A percentile compares a stretch with the other conserved stretches of the same genome.
Evolutionary conservation across 2,329 filamentous ascomycete genomes (phyloP).

Genomic region (Boeremia lycopersici): DNA sequence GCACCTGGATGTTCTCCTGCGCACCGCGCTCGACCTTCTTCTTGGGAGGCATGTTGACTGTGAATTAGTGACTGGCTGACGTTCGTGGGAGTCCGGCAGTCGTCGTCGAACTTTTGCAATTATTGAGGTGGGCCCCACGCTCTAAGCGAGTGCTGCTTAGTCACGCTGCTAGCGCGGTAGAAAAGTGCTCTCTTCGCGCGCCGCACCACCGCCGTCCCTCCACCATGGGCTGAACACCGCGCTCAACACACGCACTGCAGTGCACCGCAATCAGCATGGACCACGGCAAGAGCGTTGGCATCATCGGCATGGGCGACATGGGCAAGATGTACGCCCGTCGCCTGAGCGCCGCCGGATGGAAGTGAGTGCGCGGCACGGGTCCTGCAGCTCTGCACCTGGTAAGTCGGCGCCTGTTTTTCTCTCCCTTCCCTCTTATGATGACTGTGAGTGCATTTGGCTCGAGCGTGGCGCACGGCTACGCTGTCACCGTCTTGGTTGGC

Average conservation of each 20-base stretch:
- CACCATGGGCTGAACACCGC: constrained; percentile 40
- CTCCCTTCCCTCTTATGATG: constrained; percentile 70
- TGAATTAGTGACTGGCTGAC: constrained; percentile 39
- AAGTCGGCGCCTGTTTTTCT: constrained; percentile 27
- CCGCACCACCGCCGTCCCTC: constrained; percentile 15
- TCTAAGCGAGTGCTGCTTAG: constrained; percentile 17
- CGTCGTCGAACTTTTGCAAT: constrained; percentile 25
- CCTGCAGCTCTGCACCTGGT: constrained; percentile 26
- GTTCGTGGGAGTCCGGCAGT: constrained; percentile 21
- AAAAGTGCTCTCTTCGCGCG: constrained; percentile 25
- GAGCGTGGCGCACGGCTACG: constrained; percentile 78
- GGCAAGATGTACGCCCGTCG: constrained; percentile 95
- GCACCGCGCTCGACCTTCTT: constrained; percentile 79
- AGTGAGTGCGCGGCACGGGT: constrained; percentile 65
- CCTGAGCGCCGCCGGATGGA: constrained; percentile 92
- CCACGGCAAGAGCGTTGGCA: constrained; percentile 75
- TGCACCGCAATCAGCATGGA: constrained; percentile 57
- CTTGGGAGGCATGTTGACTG: constrained; percentile 78
- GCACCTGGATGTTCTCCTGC: constrained; percentile 81
- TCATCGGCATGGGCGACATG: constrained; percentile 99
- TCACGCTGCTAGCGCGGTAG: constrained; percentile 23
- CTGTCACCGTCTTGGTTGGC: constrained; percentile 77
- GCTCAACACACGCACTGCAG: constrained; percentile 29
- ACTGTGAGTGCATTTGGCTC: constrained; percentile 99
- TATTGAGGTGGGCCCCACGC: constrained; percentile 17